phyloP scores from a whole-genome alignment of 2,329 filamentous ascomycete species.

The Trichoderma pleuroti region DNA sequence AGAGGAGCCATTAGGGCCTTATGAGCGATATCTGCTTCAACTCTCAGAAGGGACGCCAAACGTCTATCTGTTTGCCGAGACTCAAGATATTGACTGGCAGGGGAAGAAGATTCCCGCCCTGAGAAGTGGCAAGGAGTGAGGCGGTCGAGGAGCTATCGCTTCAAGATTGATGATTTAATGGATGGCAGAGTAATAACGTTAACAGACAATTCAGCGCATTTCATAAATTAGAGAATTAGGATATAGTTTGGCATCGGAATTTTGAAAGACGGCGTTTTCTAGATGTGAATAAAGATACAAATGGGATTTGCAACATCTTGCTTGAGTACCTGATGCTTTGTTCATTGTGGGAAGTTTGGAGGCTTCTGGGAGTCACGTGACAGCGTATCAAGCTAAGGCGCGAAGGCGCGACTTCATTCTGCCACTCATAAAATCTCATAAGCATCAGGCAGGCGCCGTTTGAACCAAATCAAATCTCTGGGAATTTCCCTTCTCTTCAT shows the following conservation, averaged over 20 bases:
- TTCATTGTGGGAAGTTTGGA: background rate
- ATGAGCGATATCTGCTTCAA: constrained; percentile 47
- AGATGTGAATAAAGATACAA: background rate
- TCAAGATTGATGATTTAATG: background rate
- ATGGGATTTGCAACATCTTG: background rate
- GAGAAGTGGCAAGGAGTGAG: background rate
- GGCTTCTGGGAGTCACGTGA: background rate
- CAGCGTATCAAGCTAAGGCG: background rate
- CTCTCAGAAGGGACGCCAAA: constrained; percentile 44
- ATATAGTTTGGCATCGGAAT: background rate
- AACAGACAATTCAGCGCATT: background rate
- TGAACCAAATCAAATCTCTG: background rate
- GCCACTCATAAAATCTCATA: background rate
- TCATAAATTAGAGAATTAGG: background rate
- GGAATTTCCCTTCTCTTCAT: background rate
- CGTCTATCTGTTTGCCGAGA: constrained; percentile 40
- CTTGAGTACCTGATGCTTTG: background rate
- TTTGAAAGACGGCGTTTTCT: background rate
- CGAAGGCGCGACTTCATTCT: background rate
- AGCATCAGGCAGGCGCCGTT: background rate
- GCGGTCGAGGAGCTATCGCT: background rate
- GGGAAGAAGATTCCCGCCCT: constrained; percentile 11
- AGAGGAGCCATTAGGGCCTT: constrained; percentile 53
- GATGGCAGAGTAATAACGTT: no score
- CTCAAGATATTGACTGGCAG: constrained; percentile 16